Percentiles rank a stretch among this genome's conserved stretches.
Evolutionary conservation across 2,329 filamentous ascomycete genomes (phyloP).

Genomic region (Cladophialophora chaetospira): DNA sequence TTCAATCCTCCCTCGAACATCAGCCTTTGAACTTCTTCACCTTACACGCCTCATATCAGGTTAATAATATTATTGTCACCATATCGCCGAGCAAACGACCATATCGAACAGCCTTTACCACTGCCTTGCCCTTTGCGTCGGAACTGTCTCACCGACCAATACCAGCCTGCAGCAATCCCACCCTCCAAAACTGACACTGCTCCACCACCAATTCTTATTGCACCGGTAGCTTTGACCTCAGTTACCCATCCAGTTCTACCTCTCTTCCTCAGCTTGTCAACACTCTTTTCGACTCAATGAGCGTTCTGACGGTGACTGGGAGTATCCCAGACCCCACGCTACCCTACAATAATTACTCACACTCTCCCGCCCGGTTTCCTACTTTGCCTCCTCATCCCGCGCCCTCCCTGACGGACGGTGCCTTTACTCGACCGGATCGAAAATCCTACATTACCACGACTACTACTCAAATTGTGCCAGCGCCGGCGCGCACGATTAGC

Average conservation of each 20-base stretch:
- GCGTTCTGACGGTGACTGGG: conserved; percentile 33
- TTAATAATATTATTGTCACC: neutral
- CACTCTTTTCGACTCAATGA: conserved; percentile 22
- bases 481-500: conserved; percentile 20
- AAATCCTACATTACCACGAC: conserved; percentile 19
- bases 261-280: neutral
- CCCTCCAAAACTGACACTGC: neutral
- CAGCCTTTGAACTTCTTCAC: neutral
- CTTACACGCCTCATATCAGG: neutral
- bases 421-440: conserved; percentile 26
- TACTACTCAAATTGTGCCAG: conserved; percentile 18
- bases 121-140: neutral
- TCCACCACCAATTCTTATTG: neutral
- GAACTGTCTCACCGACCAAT: conserved; percentile 2
- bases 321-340: conserved; percentile 31
- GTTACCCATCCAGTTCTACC: too few species aligned
- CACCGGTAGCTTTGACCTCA: neutral
- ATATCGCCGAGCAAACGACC: neutral
- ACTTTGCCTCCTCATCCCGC: conserved; percentile 21
- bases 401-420: conserved; percentile 19
- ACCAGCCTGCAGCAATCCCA: neutral
- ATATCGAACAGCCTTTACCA: neutral
- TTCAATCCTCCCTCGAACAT: too few species aligned
- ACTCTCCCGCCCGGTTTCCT: conserved; percentile 13
- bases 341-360: conserved; percentile 26